Percentiles rank a stretch among this genome's conserved stretches.
Conservation (phyloP, 345 rosid species). For the Moricandia moricandioides region DNA sequence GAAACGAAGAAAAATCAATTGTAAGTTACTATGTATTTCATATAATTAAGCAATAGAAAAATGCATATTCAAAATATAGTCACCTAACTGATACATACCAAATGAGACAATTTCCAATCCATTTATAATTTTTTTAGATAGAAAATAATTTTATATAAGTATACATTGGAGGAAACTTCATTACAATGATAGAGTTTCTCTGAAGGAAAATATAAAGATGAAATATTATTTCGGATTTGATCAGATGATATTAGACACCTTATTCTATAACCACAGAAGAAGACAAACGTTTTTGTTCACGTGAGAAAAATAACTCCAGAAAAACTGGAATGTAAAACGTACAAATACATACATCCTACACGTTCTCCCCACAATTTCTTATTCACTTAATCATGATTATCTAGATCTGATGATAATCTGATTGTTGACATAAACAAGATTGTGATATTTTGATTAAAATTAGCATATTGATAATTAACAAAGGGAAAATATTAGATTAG, state of each 20-base stretch:
- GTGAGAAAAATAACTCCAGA: constrained; percentile 29
- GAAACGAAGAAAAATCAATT: constrained; percentile 12
- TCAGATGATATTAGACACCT: background rate
- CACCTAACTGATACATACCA: background rate
- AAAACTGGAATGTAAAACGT: constrained; percentile 29
- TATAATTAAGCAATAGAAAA: background rate
- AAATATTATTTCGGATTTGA: background rate
- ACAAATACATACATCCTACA: constrained; percentile 5
- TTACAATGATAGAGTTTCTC: no score
- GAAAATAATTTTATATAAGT: no score
- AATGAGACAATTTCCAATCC: background rate
- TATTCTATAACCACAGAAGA: constrained; percentile 14
- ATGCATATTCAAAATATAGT: background rate
- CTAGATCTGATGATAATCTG: background rate
- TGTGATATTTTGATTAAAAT: background rate
- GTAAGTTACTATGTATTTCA: constrained; percentile 9
- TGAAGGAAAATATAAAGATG: no score
- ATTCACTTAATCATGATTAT: background rate
- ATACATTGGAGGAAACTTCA: no score
- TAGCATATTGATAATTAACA: background rate
- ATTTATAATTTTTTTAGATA: no score
- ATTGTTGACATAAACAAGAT: background rate
- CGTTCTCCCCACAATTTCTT: background rate
- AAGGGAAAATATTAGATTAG: background rate
- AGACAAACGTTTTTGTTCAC: constrained; percentile 30